Conservation (phyloP, 192 early-diverging fungal species). For the Coemansia sp. region DNA sequence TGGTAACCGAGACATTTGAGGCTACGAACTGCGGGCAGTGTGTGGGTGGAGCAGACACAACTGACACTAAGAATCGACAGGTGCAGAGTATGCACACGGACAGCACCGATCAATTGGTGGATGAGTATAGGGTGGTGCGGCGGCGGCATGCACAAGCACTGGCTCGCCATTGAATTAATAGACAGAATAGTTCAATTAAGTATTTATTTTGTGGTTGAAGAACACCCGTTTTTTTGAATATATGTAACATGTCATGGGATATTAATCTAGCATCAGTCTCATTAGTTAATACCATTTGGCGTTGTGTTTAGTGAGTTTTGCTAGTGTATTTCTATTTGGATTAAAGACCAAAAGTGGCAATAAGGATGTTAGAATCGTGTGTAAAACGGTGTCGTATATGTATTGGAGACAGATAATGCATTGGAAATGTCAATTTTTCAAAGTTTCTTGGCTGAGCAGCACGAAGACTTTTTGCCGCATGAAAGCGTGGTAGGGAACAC, state of each 20-base stretch:
- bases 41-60: neutral
- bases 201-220: too few relatives aligned
- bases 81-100: neutral
- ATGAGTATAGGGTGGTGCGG: conserved; percentile 34
- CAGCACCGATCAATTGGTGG: conserved; percentile 11
- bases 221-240: too few relatives aligned
- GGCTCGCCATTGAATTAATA: conserved; percentile 5
- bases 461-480: conserved; percentile 28
- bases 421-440: neutral
- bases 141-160: conserved; percentile 24
- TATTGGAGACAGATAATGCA: too few relatives aligned
- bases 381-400: too few relatives aligned
- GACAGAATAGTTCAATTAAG: too few relatives aligned
- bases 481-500: conserved; percentile 33
- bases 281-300: too few relatives aligned
- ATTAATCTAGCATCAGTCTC: too few relatives aligned
- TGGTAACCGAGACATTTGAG: neutral
- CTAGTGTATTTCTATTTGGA: too few relatives aligned
- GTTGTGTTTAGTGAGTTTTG: too few relatives aligned
- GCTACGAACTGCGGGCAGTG: neutral
- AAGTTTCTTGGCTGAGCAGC: conserved; percentile 31
- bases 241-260: too few relatives aligned
- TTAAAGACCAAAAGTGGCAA: too few relatives aligned
- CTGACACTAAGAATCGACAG: neutral
- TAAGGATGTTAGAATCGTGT: too few relatives aligned